Evolutionary conservation across 306 rosid species (phyloP), one percentile per base, ranked within the genome.

Genomic region (Senna siamea): DNA sequence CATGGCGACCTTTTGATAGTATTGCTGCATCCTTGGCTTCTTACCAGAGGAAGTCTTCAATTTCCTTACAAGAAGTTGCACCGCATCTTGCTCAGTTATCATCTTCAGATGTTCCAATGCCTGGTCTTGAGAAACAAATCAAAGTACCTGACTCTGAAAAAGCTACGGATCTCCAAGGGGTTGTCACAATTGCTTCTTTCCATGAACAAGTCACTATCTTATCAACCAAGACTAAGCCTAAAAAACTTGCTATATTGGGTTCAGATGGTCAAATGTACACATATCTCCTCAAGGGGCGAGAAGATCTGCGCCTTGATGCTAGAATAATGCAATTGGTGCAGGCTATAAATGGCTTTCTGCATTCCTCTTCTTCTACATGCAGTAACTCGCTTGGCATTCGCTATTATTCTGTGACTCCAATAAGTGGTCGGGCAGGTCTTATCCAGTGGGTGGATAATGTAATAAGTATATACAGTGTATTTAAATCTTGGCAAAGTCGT

Each of bases 351-450:
- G 91, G 98, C 72, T 91, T 93, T 81, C 75, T 93, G 69, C 92
- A 56, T 82, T 86, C 98, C 62, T 87, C 96, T 83, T 85, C 88
- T 79, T 87, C 91, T 75, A 88, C 96, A 65, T 85, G 81, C 66
- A 63, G 90, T 72, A 92, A 89, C 59, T 89, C 85, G 70, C 93
- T 91, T 59, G 82, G 89, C 70, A 79, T 90, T 77, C 96, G 97
- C 70, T 87, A 90, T 86, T 93, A 93, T 86, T 93, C 97, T 78
- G 98, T 93, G 82, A 93, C 97, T 77, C 98, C 98, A 75, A 93
- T 93, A 67, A 90, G 97, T 80, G 98, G 97, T 50, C 85, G 97
- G 66, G 98, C 98, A 15, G 98, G 98, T 65, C 90, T 93, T 43
- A 90, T 93, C 73, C 98, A 90, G 80, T 93, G 98, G 98, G 97